Evolutionary conservation across 495 filamentous ascomycete species (phyloP), one percentile per base, ranked within the genome.

Genomic region (Filosporella fistucella): DNA sequence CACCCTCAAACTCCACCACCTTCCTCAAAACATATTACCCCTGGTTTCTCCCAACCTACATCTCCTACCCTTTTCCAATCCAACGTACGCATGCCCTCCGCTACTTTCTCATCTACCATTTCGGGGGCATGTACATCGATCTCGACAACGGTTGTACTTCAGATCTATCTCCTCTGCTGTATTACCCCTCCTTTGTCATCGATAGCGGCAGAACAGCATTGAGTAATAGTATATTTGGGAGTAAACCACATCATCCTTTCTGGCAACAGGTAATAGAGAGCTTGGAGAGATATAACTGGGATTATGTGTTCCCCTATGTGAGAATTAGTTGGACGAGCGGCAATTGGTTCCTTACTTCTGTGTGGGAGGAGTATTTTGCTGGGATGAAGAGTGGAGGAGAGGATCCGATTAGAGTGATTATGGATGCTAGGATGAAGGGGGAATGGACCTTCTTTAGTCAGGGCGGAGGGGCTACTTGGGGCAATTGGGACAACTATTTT

Each of bases 111-210:
- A 68, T 94, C 23, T 73, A 78, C n/a, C 83, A 88, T 57, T 91
- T 78, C 57, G 88, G 88, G 38, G 88, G 88, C 23, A 82, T 90
- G 34, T 94, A 94, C 58, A 81, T 94, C 52, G 88, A 94, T 56
- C 67, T 94, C n/a, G 88, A 94, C 62, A 87, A 93, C 68, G 86
- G 87, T 53, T 94, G 88, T 69, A 84, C 85, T 55, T 78, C 83
- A 43, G 77, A 80, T 24, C 71, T 94, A 35, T 83, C 89, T 52
- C 87, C 89, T 33, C 73, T 93, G 6, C 77, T 90, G 24, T 76
- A 79, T 28, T 91, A 91, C 63, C 81, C 81, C 12, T 76, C 84
- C 25, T 93, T 86, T 85, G 74, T 89, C 14, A 84, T 86, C 54
- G 82, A 82, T 47, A 88, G 85, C 9, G 74, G 74, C 2, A 85